phyloP scores from a whole-genome alignment of 768 basidiomycete genomes.

The Gymnopilus junonius region DNA sequence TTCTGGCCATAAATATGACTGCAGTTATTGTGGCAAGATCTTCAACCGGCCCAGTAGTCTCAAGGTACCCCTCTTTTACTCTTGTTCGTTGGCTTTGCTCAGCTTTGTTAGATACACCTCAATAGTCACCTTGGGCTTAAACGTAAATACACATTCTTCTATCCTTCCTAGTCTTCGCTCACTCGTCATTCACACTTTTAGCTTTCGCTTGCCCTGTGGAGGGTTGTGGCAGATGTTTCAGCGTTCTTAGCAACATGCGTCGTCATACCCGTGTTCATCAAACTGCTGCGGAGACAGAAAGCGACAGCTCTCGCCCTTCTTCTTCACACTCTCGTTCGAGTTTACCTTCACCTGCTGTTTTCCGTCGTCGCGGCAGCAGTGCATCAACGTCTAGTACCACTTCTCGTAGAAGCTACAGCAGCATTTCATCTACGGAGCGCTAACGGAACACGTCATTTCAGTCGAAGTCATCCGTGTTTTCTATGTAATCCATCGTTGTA shows the following conservation, averaged over 20 bases:
- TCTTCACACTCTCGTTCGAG: conserved; percentile 6
- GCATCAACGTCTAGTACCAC: conserved; percentile 45
- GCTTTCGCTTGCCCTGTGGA: conserved; percentile 78
- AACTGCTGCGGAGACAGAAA: conserved; percentile 3
- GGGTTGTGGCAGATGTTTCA: conserved; percentile 81
- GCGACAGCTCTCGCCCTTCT: conserved; percentile 9
- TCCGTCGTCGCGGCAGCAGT: conserved; percentile 41
- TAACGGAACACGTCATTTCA: conserved; percentile 8
- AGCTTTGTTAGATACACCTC: conserved; percentile 68
- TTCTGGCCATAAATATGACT: conserved; percentile 62
- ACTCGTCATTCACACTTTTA: conserved; percentile 30
- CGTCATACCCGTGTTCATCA: conserved; percentile 77
- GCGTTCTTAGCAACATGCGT: conserved; percentile 89
- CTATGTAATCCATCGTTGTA: conserved; percentile 1
- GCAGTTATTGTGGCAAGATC: conserved; percentile 77
- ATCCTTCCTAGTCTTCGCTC: conserved; percentile 3
- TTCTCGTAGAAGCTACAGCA: conserved; percentile 44
- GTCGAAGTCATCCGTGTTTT: conserved; percentile 17
- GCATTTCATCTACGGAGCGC: conserved; percentile 40
- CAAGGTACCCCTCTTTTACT: conserved; percentile 50
- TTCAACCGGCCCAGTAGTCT: conserved; percentile 86
- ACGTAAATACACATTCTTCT: conserved; percentile 52
- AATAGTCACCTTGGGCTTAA: conserved; percentile 88
- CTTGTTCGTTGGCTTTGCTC: background rate
- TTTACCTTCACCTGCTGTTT: conserved; percentile 25